Evolutionary conservation across 495 filamentous ascomycete species (phyloP).

Genomic region (Penicillium pancosmium): DNA sequence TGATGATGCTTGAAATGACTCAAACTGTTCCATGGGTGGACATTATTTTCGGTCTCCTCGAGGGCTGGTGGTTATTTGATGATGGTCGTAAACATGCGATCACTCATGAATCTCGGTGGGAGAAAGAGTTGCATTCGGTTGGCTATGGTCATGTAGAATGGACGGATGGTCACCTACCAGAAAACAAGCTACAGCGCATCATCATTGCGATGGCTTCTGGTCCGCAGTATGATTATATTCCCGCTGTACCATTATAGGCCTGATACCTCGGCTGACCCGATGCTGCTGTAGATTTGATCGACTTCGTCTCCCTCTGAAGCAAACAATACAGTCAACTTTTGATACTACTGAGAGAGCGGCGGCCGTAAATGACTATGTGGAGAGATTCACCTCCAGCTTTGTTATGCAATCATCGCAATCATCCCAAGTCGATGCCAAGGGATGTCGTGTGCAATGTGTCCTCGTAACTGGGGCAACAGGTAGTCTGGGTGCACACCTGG

Average conservation of each 20-base stretch:
- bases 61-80: constrained; percentile 54
- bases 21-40: constrained; percentile 42
- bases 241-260: no score
- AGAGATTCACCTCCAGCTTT: background rate
- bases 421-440: no score
- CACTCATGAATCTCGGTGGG: constrained; percentile 32
- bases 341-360: no score
- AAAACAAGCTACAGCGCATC: background rate
- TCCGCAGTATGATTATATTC: background rate
- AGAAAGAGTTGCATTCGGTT: constrained; percentile 33
- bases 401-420: no score
- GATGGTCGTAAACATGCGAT: constrained; percentile 47
- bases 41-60: constrained; percentile 49
- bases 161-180: constrained; percentile 31
- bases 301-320: no score
- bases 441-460: constrained; percentile 20
- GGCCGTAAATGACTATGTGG: background rate
- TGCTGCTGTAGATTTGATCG: no score
- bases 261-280: no score
- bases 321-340: no score
- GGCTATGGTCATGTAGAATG: constrained; percentile 54
- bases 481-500: constrained; percentile 43
- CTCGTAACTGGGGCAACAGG: constrained; percentile 57
- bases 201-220: background rate
- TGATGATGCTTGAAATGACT: constrained; percentile 51